phyloP scores from a whole-genome alignment of 306 rosid species.

The Elaeagnus macrophylla region DNA sequence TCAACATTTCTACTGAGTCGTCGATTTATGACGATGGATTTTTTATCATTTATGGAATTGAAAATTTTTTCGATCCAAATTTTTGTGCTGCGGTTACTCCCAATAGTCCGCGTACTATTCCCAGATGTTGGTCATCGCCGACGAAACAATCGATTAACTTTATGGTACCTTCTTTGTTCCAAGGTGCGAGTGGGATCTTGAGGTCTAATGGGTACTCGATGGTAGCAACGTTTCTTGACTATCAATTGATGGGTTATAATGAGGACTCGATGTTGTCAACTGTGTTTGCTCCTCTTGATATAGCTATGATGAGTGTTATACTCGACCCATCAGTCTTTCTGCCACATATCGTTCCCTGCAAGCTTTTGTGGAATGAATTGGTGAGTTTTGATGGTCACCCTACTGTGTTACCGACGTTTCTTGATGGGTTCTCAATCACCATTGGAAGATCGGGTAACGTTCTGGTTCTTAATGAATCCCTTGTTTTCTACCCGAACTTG shows the following conservation, averaged over 20 bases:
- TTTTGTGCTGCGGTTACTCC: constrained; percentile 19
- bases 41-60: constrained; percentile 46
- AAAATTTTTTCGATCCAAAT: constrained; percentile 42
- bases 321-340: constrained; percentile 42
- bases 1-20: constrained; percentile 19
- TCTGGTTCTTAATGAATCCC: constrained; percentile 48
- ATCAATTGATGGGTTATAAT: no score
- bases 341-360: constrained; percentile 67
- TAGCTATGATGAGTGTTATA: constrained; percentile 24
- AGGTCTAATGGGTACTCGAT: no score
- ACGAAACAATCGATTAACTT: constrained; percentile 12
- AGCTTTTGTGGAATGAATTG: constrained; percentile 54
- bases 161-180: constrained; percentile 20
- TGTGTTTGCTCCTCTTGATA: constrained; percentile 64
- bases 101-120: constrained; percentile 8
- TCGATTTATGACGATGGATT: constrained; percentile 59
- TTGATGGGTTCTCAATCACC: no score
- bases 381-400: constrained; percentile 34
- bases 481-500: constrained; percentile 43
- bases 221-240: no score
- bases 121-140: constrained; percentile 13
- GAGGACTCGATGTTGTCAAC: constrained; percentile 57
- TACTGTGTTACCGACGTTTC: constrained; percentile 39
- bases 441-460: constrained; percentile 36
- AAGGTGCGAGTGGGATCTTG: no score